Evolutionary conservation across 352 stramenopile species (phyloP).

Genomic region (Globisporangium perplexum): DNA sequence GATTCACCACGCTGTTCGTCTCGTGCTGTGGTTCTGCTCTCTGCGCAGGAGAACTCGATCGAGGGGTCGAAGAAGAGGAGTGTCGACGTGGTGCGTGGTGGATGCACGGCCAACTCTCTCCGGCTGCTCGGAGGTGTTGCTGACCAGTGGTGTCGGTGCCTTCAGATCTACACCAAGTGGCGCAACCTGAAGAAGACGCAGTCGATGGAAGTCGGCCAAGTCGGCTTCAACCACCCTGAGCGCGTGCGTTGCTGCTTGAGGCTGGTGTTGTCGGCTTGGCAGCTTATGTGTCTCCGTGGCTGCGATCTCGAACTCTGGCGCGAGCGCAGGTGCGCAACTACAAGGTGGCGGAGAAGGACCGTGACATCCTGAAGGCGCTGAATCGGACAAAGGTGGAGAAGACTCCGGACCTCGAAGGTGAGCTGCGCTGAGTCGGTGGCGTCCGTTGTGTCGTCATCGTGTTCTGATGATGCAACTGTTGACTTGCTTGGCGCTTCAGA

Average conservation of each 20-base stretch:
- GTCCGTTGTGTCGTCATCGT: neutral
- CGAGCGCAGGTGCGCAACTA: conserved; percentile 53
- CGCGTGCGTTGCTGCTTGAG: conserved; percentile 23
- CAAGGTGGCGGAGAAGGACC: conserved; percentile 78
- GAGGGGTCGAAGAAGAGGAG: conserved; percentile 91
- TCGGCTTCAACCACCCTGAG: conserved; percentile 76
- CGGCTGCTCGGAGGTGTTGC: neutral
- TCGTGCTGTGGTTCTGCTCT: neutral
- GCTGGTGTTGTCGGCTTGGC: too few species aligned
- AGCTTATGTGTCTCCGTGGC: neutral
- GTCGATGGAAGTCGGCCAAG: conserved; percentile 90
- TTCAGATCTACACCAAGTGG: conserved; percentile 91
- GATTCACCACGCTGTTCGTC: neutral
- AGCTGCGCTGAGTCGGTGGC: too few species aligned
- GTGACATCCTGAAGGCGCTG: conserved; percentile 81
- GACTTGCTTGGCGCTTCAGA: conserved; percentile 22
- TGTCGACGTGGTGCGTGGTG: conserved; percentile 63
- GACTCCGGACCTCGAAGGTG: conserved; percentile 76
- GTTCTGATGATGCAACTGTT: too few species aligned
- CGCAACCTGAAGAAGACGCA: conserved; percentile 89
- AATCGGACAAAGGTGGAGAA: conserved; percentile 82
- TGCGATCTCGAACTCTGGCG: neutral
- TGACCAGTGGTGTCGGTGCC: neutral
- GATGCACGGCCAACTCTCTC: neutral
- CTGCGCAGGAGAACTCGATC: conserved; percentile 87